Evolutionary conservation across 805 yeast genomes (phyloP).

Genomic region (Candida tibetensis): DNA sequence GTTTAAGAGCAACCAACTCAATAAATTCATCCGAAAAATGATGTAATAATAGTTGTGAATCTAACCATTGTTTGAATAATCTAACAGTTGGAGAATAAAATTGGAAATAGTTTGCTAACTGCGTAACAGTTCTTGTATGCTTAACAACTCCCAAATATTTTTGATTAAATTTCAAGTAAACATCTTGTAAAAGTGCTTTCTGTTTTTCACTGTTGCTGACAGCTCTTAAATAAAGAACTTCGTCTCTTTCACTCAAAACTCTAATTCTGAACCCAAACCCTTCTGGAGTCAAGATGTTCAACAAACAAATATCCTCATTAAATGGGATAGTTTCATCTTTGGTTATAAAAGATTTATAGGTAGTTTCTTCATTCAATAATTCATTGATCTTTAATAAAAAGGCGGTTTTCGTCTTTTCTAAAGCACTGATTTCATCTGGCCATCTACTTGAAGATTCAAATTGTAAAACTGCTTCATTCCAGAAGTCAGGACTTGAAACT

Average conservation of each 20-base stretch:
- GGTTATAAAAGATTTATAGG: conserved; percentile 58
- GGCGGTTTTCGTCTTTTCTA: conserved; percentile 89
- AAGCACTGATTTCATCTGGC: conserved; percentile 88
- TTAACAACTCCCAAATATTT: conserved; percentile 65
- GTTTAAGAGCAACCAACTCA: conserved; percentile 78
- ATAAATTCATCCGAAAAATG: conserved; percentile 77
- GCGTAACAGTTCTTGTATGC: conserved; percentile 77
- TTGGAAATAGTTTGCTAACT: conserved; percentile 68
- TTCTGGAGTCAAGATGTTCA: conserved; percentile 76
- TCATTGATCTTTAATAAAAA: conserved; percentile 67
- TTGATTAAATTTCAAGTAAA: conserved; percentile 63
- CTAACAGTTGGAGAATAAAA: conserved; percentile 78
- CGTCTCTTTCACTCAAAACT: conserved; percentile 82
- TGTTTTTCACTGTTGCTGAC: conserved; percentile 64
- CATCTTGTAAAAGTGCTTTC: conserved; percentile 55
- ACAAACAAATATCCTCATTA: conserved; percentile 53
- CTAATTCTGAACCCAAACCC: conserved; percentile 85
- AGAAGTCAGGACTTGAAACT: conserved; percentile 67
- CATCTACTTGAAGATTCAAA: conserved; percentile 89
- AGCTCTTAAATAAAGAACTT: conserved; percentile 66
- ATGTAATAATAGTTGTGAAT: conserved; percentile 67
- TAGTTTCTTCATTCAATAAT: conserved; percentile 43
- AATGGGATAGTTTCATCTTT: conserved; percentile 67
- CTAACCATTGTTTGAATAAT: conserved; percentile 85
- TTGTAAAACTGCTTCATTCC: conserved; percentile 78